These are phyloP conservation scores for Coffea eugenioides DNA, from an alignment of 257 asterid genomes.

Conservation along the genomic window DNA sequence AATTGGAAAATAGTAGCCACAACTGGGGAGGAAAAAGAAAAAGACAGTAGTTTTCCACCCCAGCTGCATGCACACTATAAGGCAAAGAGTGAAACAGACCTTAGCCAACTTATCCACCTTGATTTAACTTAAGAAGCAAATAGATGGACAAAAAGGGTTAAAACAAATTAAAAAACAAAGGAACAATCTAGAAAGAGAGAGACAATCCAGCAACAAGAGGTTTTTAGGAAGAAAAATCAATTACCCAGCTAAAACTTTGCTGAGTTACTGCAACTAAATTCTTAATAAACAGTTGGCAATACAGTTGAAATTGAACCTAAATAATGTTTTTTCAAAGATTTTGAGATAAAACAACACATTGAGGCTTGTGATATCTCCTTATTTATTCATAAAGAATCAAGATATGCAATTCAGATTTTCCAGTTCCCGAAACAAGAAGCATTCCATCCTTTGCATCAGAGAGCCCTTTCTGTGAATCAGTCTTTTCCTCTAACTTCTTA, in stretches of 20 bases:
- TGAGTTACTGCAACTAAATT: not conserved
- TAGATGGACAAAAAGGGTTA: not conserved
- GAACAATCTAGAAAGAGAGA: not conserved
- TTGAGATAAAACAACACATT: not conserved
- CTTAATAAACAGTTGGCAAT: not conserved
- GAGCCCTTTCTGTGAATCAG: not conserved
- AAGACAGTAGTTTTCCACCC: no score
- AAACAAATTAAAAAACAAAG: no score
- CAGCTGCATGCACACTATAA: not conserved
- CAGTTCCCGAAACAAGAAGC: no score
- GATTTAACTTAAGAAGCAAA: not conserved
- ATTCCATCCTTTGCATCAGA: not conserved
- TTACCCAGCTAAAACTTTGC: not conserved
- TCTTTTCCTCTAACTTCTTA: not conserved
- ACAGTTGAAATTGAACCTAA: not conserved
- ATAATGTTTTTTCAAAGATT: not conserved
- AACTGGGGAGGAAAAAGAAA: no score
- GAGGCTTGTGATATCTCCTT: not conserved
- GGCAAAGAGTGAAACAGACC: not conserved
- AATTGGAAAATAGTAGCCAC: no score
- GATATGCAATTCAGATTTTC: not conserved
- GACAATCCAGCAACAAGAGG: not conserved
- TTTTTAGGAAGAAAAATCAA: no score
- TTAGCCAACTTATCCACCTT: not conserved
- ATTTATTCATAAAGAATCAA: not conserved